Base-by-base conservation (phyloP, 129 eudicot genomes). In the Centella asiatica region DNA sequence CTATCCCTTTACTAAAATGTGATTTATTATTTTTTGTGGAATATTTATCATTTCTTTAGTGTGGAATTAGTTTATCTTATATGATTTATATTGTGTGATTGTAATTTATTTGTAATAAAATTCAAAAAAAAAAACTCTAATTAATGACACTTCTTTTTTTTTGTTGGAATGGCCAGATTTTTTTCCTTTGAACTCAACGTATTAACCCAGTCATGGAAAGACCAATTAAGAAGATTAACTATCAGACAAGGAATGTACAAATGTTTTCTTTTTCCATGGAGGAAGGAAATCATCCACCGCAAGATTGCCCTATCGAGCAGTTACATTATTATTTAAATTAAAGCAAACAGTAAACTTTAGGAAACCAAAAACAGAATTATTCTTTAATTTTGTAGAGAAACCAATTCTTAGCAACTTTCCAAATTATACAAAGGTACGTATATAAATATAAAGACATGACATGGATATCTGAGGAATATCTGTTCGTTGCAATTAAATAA, bases 291-390 rank as follows among this genome's bases (percentile, higher is more conserved):
- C 31, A 20, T 57, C 39, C 39, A 33, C 18, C 4, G n/a, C 11
- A 23, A 7, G 40, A 57, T 57, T 57, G 44, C 44, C 44, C 40
- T 0, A 57, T 25, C 31, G 42, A 57, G n/a, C n/a, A n/a, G n/a
- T n/a, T n/a, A n/a, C n/a, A n/a, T n/a, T n/a, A n/a, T n/a, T n/a
- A n/a, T n/a, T n/a, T n/a, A 5, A 20, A 34, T 33, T 34, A 25
- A 62, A 42, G 20, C 25, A 2, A 44, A 27, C 26, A 31, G 33
- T 39, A 63, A 56, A 44, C 31, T 65, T 54, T 31, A 20, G 34
- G 55, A 69, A 76, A 64, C 64, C 72, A 65, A 24, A 45, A 69
- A 53, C 69, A 55, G 74, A 69, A 63, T 50, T 18, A 70, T 76
- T 70, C 53, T 47, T 26, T 32, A 0, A n/a, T n/a, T 17, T 4